These are phyloP conservation scores for Crithidia thermophila DNA, from an alignment of 208 protist species.

Conservation along the genomic window DNA sequence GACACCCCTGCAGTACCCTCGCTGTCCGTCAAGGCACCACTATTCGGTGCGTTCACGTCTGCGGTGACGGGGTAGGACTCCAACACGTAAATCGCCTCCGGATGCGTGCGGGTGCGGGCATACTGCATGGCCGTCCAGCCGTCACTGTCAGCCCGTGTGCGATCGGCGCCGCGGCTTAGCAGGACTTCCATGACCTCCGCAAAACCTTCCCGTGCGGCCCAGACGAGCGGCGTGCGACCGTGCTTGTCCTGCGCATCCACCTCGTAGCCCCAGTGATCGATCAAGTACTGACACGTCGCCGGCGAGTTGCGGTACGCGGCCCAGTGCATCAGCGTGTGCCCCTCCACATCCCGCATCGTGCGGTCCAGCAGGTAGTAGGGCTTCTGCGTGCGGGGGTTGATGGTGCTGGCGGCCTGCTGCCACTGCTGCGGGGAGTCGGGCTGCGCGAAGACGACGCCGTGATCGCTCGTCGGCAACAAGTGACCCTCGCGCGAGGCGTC, in stretches of 20 bases:
- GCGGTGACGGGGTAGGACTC: constrained; percentile 12
- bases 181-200: constrained; percentile 69
- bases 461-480: constrained; percentile 22
- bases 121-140: constrained; percentile 67
- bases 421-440: constrained; percentile 23
- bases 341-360: constrained; percentile 47
- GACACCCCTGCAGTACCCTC: not conserved
- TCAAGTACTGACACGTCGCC: constrained; percentile 67
- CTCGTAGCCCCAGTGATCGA: constrained; percentile 61
- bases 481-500: constrained; percentile 24
- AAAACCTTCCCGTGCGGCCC: constrained; percentile 82
- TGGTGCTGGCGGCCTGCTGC: constrained; percentile 8
- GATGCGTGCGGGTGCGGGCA: constrained; percentile 61
- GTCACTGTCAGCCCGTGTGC: constrained; percentile 41
- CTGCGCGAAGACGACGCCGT: constrained; percentile 25
- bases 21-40: not conserved
- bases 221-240: constrained; percentile 74
- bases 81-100: constrained; percentile 57
- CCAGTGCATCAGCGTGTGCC: constrained; percentile 82
- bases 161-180: constrained; percentile 48
- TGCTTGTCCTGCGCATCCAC: constrained; percentile 48
- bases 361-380: constrained; percentile 52
- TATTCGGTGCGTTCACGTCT: not conserved
- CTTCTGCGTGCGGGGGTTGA: constrained; percentile 28
- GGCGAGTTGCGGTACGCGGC: constrained; percentile 69